These are phyloP conservation scores for Plantago elongata DNA, from an alignment of 257 asterid species.

Conservation along the genomic window DNA sequence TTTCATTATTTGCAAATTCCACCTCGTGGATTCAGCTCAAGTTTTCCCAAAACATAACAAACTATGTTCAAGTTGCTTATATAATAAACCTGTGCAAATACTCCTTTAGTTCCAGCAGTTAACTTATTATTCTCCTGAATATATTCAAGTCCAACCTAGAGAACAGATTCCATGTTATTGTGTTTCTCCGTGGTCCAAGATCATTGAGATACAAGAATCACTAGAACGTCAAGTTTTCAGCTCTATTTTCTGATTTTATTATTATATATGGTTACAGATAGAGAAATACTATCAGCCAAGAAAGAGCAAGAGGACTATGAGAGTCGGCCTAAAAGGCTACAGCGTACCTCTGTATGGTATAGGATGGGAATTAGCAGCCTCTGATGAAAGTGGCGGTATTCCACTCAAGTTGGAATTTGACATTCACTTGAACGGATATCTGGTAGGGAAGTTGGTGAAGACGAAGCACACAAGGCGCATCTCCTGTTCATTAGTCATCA, in stretches of 20 bases:
- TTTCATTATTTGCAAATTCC: no score
- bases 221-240: background rate
- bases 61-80: no score
- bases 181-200: no score
- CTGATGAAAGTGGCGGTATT: constrained; percentile 27
- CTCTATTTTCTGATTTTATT: background rate
- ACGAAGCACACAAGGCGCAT: constrained; percentile 37
- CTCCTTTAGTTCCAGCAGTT: no score
- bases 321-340: constrained; percentile 42
- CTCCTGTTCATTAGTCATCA: constrained; percentile 43
- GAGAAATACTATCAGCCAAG: constrained; percentile 52
- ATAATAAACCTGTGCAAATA: no score
- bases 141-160: no score
- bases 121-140: no score
- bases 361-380: constrained; percentile 29
- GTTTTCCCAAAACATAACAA: no score
- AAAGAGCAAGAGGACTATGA: constrained; percentile 29
- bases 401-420: constrained; percentile 46
- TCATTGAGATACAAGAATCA: background rate
- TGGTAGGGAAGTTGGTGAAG: constrained; percentile 58
- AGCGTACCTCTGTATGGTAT: constrained; percentile 66
- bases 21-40: no score
- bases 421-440: constrained; percentile 35
- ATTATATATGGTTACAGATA: constrained; percentile 32
- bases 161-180: no score